phyloP scores from a whole-genome alignment of 2,329 filamentous ascomycete species.

The Onygenales sp. region DNA sequence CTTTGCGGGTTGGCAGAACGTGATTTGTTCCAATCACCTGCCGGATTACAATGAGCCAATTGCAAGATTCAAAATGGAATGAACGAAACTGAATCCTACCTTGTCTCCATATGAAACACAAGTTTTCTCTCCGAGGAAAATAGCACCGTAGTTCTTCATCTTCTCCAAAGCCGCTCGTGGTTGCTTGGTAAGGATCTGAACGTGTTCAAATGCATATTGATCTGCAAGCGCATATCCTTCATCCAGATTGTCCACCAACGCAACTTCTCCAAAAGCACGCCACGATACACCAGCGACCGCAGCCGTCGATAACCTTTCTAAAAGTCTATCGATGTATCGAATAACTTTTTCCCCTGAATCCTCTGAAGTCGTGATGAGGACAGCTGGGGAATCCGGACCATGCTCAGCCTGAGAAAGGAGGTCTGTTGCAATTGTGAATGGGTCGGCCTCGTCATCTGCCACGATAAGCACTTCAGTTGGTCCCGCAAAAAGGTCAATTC shows the following conservation, averaged over 20 bases:
- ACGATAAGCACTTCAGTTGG: slow-evolving; percentile 46
- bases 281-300: slow-evolving; percentile 37
- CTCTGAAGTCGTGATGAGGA: slow-evolving; percentile 41
- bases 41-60: background rate
- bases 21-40: slow-evolving; percentile 48
- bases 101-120: slow-evolving; percentile 48
- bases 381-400: slow-evolving; percentile 42
- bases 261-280: slow-evolving; percentile 38
- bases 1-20: slow-evolving; percentile 42
- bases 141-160: slow-evolving; percentile 42
- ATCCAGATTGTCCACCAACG: slow-evolving; percentile 33
- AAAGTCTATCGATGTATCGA: slow-evolving; percentile 25
- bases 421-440: slow-evolving; percentile 38
- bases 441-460: slow-evolving; percentile 39
- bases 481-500: slow-evolving; percentile 46
- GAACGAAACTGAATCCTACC: slow-evolving; percentile 18
- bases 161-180: slow-evolving; percentile 42
- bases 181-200: slow-evolving; percentile 40
- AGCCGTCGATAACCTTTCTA: slow-evolving; percentile 35
- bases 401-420: slow-evolving; percentile 43
- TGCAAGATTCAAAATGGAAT: background rate
- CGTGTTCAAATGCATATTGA: slow-evolving; percentile 42
- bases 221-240: slow-evolving; percentile 39
- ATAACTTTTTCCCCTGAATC: slow-evolving; percentile 32
- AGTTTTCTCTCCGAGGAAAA: slow-evolving; percentile 44